Percentiles rank a stretch among this genome's conserved stretches.
Evolutionary conservation across 169 alveolate genomes (phyloP).

Genomic region (Cryptosporidium muris): DNA sequence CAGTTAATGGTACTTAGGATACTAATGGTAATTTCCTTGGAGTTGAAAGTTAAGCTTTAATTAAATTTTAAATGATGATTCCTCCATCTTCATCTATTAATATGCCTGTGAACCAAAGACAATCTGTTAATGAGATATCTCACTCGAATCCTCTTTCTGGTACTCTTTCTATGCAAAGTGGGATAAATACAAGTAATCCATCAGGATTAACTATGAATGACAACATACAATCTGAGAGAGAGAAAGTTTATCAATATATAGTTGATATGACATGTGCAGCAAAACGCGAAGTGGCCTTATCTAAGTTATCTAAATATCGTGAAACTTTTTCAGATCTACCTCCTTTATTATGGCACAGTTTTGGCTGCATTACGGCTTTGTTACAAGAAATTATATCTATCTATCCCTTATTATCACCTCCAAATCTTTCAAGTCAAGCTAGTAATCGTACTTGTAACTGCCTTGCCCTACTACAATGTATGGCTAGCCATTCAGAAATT

Average conservation of each 20-base stretch:
- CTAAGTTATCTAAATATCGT: slow-evolving; percentile 91
- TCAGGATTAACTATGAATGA: slow-evolving; percentile 1
- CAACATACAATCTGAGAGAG: slow-evolving; percentile 22
- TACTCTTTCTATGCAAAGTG: too few relatives aligned
- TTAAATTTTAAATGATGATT: too few relatives aligned
- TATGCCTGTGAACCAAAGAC: too few relatives aligned
- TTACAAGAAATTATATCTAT: slow-evolving; percentile 92
- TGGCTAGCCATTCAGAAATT: slow-evolving; percentile 98
- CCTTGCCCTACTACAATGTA: slow-evolving; percentile 97
- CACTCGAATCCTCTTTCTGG: too few relatives aligned
- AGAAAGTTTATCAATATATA: slow-evolving; percentile 86
- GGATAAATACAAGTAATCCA: not conserved
- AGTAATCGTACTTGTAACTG: slow-evolving; percentile 97
- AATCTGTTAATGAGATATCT: too few relatives aligned
- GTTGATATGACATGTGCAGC: slow-evolving; percentile 90
- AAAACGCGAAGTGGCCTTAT: slow-evolving; percentile 95
- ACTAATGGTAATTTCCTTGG: too few relatives aligned
- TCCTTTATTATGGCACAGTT: slow-evolving; percentile 96
- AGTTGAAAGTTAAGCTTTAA: too few relatives aligned
- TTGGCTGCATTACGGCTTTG: slow-evolving; percentile 96
- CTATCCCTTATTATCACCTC: slow-evolving; percentile 90
- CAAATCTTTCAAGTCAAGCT: slow-evolving; percentile 89
- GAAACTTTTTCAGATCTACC: slow-evolving; percentile 94
- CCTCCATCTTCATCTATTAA: too few relatives aligned
- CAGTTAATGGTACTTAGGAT: too few relatives aligned